Evolutionary conservation across 2,329 filamentous ascomycete species (phyloP), one percentile per base, ranked within the genome.

Genomic region (Ophiocordyceps camponoti-rufipedis): DNA sequence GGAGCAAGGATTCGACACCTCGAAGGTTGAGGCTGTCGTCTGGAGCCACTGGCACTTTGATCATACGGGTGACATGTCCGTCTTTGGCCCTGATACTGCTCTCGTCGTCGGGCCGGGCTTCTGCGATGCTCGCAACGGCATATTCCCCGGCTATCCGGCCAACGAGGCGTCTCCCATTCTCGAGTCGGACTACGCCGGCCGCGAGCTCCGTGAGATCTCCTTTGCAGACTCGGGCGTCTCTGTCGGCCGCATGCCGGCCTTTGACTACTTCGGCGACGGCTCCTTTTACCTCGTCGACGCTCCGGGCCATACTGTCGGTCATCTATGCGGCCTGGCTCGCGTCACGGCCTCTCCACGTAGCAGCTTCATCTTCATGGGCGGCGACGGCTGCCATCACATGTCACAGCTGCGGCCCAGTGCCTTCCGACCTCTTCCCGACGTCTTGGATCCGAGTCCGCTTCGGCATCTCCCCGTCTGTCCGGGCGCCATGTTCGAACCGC

Each of bases 241-340:
- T 28, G 51, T 61, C 35, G 64, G 64, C 4, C 49, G 55, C 9
- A 67, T 65, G 50, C 53, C 52, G 12, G 65, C 65, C 0, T 46
- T 60, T n/a, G 64, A 67, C 45, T 66, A 59, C 47, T 67, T 66
- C 38, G 57, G 55, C 11, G 64, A 67, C 41, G 63, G 63, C 1
- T 60, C 55, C 9, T 57, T 68, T 41, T 67, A 66, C 45, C 48
- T 68, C n/a, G 53, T 68, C 5, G 60, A 65, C 32, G 53, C 52
- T 2, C 51, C 54, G 3, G 50, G 54, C 0, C 54, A 55, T 29
- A 48, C 51, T 1, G 41, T 48, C 1, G 53, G 50, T 9, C 54
- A 56, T 35, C 44, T 54, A 1, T 53, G 52, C 12, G 54, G 43
- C 11, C 47, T 55, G 3, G 52, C 50, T 8, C 43, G 48, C 8